Conservation (phyloP, 306 rosid species). For the Corylus heterophylla region DNA sequence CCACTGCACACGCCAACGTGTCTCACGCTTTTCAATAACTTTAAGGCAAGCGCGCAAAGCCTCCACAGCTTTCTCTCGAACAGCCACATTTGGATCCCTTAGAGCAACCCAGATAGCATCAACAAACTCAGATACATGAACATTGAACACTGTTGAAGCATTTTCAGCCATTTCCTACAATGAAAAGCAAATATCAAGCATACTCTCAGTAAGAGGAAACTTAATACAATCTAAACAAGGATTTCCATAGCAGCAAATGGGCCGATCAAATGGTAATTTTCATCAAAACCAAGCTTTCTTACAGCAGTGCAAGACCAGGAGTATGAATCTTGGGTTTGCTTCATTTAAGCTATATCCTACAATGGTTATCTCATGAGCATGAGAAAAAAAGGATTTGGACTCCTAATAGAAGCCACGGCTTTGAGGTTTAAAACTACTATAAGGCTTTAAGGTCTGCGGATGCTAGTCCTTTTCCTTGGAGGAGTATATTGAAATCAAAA, state of each 20-base stretch:
- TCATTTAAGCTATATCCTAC: background rate
- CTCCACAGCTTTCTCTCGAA: conserved; percentile 97
- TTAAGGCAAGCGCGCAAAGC: conserved; percentile 98
- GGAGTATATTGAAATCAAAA: background rate
- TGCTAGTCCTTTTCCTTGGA: background rate
- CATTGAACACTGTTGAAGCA: conserved; percentile 96
- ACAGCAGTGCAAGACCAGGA: background rate
- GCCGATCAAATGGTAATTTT: background rate
- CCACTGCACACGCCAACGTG: conserved; percentile 99
- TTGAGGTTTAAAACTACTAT: background rate
- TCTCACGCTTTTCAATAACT: conserved; percentile 94
- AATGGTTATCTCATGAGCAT: background rate
- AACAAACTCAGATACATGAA: conserved; percentile 96
- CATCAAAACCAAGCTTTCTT: background rate
- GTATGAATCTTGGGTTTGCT: background rate
- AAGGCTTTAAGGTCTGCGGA: background rate
- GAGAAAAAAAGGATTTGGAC: background rate
- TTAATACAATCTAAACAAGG: conserved; percentile 13
- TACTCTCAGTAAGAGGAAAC: background rate
- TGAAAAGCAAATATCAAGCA: conserved; percentile 26
- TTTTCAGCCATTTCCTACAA: conserved; percentile 98
- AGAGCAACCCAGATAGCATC: conserved; percentile 98
- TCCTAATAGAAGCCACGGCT: background rate
- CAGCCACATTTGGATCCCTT: conserved; percentile 86
- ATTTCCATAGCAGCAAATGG: background rate